Evolutionary conservation across 2,329 filamentous ascomycete genomes (phyloP), one percentile per base, ranked within the genome.

Genomic region (Claviceps quebecensis): DNA sequence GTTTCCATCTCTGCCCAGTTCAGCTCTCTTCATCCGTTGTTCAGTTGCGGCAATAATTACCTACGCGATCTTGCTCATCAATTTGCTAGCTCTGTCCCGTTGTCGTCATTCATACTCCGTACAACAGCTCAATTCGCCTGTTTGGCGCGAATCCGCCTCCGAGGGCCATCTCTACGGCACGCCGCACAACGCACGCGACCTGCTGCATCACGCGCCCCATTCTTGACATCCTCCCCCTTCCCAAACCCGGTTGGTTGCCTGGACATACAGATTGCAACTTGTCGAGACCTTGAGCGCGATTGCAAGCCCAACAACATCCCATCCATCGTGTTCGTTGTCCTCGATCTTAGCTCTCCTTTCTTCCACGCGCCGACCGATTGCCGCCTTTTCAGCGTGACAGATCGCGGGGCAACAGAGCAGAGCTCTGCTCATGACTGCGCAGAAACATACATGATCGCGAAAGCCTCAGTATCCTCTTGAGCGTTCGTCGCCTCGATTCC

Each of bases 81-180:
- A 13, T 23, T 23, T 43, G 39, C n/a, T 49, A 26, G 4, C 38
- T 22, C 13, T 40, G 41, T 47, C 36, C 47, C 16, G 13, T 37
- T 40, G 51, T 47, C 51, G 43, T 52, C 51, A 49, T 49, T 47
- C 36, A 37, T 29, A 29, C 8, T 29, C 3, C 26, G 26, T 29
- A 29, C 26, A 29, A 9, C 23, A 37, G 13, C 41, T 22, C 26
- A 5, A 17, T 48, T 38, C 16, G 38, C n/a, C 38, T 8, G 8
- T 16, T 39, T 9, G 36, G 38, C 11, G n/a, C 26, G 26, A 36
- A 36, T 13, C n/a, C 46, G 17, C n/a, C 3, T 47, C 19, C 41
- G 41, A 52, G 43, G 26, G 22, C 39, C 51, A 22, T 46, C 37
- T 19, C 2, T 3, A 23, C 40, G 39, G 14, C 11, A 19, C 38